Conservation (phyloP, 78 protist genomes). For the Dictyostelium brefeldianum region DNA sequence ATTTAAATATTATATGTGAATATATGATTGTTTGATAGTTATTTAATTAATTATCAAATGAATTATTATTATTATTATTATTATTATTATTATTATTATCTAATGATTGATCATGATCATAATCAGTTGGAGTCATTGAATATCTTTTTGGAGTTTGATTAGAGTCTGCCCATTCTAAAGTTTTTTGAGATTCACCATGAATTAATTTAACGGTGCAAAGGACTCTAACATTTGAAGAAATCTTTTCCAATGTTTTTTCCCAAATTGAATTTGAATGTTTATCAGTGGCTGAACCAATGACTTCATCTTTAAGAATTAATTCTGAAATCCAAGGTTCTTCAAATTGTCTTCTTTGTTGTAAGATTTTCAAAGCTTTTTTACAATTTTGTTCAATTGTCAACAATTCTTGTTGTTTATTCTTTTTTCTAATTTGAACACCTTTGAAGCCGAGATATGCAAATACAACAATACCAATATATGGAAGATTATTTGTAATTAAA, state of each 20-base stretch:
- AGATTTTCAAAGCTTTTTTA: not conserved
- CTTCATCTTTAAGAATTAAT: conserved; percentile 41
- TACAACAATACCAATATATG: not conserved
- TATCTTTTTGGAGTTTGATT: conserved; percentile 23
- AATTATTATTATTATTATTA: not conserved
- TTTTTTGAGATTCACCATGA: conserved; percentile 56
- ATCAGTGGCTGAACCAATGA: conserved; percentile 8
- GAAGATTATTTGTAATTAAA: conserved; percentile 6
- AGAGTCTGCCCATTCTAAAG: conserved; percentile 43
- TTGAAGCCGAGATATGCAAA: not conserved
- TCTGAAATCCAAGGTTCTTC: conserved; percentile 69
- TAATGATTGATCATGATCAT: not conserved
- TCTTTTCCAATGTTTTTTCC: conserved; percentile 29
- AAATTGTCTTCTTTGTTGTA: not conserved
- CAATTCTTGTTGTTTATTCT: conserved; percentile 27
- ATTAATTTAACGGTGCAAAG: conserved; percentile 28
- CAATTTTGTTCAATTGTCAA: not conserved
- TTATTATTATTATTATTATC: not conserved
- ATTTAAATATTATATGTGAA: too few relatives aligned
- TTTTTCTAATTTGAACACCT: not conserved
- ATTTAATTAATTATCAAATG: not conserved
- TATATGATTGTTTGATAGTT: too few relatives aligned
- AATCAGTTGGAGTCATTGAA: not conserved
- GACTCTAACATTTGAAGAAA: conserved; percentile 1
- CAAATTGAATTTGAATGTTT: conserved; percentile 20